phyloP scores from a whole-genome alignment of 2,329 filamentous ascomycete genomes.

The Xylaria sp. region DNA sequence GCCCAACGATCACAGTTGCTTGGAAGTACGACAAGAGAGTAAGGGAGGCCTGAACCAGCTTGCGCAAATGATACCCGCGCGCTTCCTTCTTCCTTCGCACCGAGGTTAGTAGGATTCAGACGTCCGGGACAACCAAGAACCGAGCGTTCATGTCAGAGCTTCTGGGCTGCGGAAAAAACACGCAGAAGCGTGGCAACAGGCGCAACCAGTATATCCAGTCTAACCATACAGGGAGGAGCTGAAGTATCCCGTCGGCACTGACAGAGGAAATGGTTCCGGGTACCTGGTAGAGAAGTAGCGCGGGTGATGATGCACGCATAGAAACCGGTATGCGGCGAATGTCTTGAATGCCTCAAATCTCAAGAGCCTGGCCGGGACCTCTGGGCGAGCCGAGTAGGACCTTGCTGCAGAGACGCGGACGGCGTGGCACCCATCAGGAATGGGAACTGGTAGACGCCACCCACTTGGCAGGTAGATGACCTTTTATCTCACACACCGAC shows the following conservation, averaged over 20 bases:
- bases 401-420: conserved; percentile 12
- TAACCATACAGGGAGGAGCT: conserved; percentile 33
- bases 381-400: conserved; percentile 7
- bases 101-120: neutral
- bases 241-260: conserved; percentile 32
- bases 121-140: conserved; percentile 14
- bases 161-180: conserved; percentile 34
- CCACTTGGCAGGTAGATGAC: neutral
- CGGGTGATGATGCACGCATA: conserved; percentile 15
- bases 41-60: conserved; percentile 4
- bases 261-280: conserved; percentile 17
- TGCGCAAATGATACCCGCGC: conserved; percentile 11
- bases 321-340: conserved; percentile 26
- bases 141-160: conserved; percentile 35
- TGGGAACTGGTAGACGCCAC: conserved; percentile 8
- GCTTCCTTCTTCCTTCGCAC: neutral
- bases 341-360: conserved; percentile 35
- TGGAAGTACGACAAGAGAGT: conserved; percentile 2
- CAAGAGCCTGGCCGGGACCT: conserved; percentile 24
- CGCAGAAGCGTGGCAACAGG: conserved; percentile 19
- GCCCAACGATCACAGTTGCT: conserved; percentile 30
- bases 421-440: conserved; percentile 15
- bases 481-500: neutral
- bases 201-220: neutral
- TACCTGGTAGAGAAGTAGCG: neutral